Percentiles rank a stretch among this genome's conserved stretches.
phyloP scores from a whole-genome alignment of 2,329 filamentous ascomycete species.

The Calonectria pseudoturangicola region DNA sequence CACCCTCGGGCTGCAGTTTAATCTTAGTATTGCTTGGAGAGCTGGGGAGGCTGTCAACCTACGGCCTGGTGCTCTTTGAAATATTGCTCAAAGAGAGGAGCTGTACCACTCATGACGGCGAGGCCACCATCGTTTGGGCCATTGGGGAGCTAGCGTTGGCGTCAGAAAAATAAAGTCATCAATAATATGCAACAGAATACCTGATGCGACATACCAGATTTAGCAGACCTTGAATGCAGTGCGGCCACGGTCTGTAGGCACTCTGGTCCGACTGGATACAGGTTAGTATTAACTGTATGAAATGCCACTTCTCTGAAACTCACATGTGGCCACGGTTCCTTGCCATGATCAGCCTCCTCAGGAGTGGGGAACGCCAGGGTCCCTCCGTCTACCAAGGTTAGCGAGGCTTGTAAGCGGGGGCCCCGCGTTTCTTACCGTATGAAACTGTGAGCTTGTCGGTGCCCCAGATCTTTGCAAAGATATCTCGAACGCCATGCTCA shows the following conservation, averaged over 20 bases:
- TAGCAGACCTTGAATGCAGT: background rate
- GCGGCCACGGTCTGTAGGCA: background rate
- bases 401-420: background rate
- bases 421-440: background rate
- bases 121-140: no score
- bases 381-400: background rate
- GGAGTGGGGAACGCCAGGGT: background rate
- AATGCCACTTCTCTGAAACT: background rate
- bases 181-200: no score
- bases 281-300: background rate
- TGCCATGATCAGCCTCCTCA: background rate
- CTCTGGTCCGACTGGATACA: background rate
- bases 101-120: no score
- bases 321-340: background rate
- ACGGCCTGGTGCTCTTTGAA: no score
- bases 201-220: no score
- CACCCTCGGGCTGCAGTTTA: no score
- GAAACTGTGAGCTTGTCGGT: background rate
- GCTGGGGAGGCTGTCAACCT: no score
- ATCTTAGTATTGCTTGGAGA: no score
- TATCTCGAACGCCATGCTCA: background rate
- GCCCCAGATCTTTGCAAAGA: background rate
- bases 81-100: no score
- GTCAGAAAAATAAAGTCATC: no score
- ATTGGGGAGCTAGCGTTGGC: no score